Evolutionary conservation across 352 stramenopile species (phyloP), one percentile per base, ranked within the genome.

Genomic region (Peronospora farinosa): DNA sequence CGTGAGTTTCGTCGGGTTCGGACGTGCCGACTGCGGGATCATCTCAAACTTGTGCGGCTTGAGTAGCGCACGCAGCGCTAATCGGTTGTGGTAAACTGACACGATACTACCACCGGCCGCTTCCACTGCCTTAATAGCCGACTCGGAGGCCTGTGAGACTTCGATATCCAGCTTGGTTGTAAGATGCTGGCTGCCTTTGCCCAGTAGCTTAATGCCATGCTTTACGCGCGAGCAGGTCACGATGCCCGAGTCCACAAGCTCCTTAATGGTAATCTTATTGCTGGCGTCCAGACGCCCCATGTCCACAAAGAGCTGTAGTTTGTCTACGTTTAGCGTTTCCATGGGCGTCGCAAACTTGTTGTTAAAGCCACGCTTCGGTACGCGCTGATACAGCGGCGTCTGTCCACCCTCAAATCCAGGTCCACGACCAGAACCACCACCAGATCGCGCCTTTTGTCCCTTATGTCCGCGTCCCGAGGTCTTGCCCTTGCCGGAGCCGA

Each of bases 301-400:
- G 66, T 98, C 95, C 46, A 98, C 82, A 63, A 96, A 98, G 57
- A 97, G 78, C 72, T 98, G 90, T 38, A 99, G 59, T 31, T 85
- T 92, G 49, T 92, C 86, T 11, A 99, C 36, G 78, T 97, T 98
- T 12, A 99, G 39, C 0, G 73, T 71, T 54, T 97, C 78, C 77
- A 98, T 96, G 7, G 88, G 81, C 47, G 78, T 95, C 54, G 74
- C 82, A 56, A 87, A 92, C 65, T 86, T 88, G 60, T 93, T 93
- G 70, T 98, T 98, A 72, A 99, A 99, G 48, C 96, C 97, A 33
- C 94, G 88, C 80, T 99, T 99, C 28, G 97, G 97, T 35, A 99
- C 61, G 37, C 88, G 81, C 65, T 97, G 92, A 75, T 98, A 97
- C 46, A 99, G 69, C 33, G 95, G 96, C 39, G 97, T 99, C 74